Evolutionary conservation across 2,329 filamentous ascomycete species (phyloP), one percentile per base, ranked within the genome.

Genomic region (Sordariomycetes sp.): DNA sequence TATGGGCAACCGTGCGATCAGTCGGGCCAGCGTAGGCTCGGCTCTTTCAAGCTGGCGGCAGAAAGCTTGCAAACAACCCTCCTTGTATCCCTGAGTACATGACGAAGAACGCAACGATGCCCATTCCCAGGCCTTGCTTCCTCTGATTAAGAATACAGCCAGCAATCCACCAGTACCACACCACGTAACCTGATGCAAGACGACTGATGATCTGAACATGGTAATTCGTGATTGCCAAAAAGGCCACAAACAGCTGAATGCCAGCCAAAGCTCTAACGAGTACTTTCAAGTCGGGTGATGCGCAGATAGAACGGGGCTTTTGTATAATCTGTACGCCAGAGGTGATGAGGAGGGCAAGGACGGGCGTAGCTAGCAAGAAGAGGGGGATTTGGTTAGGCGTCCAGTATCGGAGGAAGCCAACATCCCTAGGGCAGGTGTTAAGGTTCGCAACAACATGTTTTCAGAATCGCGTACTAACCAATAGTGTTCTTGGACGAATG

Each of bases 161-260:
- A 1, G 83, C 84, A 25, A 94, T 54, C 67, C 82, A 86, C 68
- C 83, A 80, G 53, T 94, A 92, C 86, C 87, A 95, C 14, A 92
- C 59, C 2, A 87, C 84, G 55, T 90, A 94, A 0, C 80, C 90
- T 1, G 88, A 94, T 2, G 86, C 82, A 12, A 98, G 70, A 17
- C 92, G 76, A 29, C 82, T 94, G 48, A 96, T 82, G 45, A 98
- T 93, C 58, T 98, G 92, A 18, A 95, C 82, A 52, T 98, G 92
- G 51, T 93, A 94, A 42, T 66, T 86, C 10, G 80, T 86, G 15
- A 88, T 57, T 15, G 86, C 84, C 39, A 90, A 56, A 3, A 74
- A 40, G 2, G 82, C 79, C 14, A 98, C 65, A 4, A 88, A 37
- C 2, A 83, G 57, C 55, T 98, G 90, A 4, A 76, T 72, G 4